Evolutionary conservation across 2,329 filamentous ascomycete genomes (phyloP).

Genomic region (Colletotrichum horii): DNA sequence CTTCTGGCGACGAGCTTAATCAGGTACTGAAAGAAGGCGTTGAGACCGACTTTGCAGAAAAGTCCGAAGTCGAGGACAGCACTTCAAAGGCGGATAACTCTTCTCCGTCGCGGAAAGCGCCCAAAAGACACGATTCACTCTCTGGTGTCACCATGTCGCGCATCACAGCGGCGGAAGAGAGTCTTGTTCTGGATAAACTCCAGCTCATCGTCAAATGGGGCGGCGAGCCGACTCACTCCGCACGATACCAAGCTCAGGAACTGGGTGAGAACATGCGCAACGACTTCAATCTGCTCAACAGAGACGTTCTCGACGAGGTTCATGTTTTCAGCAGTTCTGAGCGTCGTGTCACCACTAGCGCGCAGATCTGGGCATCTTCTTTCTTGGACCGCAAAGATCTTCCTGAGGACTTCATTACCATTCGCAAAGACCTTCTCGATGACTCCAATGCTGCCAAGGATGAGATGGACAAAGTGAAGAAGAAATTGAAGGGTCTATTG

Average conservation of each 20-base stretch:
- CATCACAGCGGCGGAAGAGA: conserved; percentile 91
- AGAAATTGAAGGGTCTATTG: conserved; percentile 93
- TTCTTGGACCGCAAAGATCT: conserved; percentile 90
- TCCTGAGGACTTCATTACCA: conserved; percentile 82
- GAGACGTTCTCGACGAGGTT: conserved; percentile 89
- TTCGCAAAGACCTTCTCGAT: conserved; percentile 93
- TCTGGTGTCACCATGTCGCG: conserved; percentile 92
- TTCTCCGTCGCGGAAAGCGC: conserved; percentile 42
- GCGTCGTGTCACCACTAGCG: conserved; percentile 90
- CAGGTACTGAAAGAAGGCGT: conserved; percentile 35
- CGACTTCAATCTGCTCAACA: conserved; percentile 90
- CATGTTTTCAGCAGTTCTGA: conserved; percentile 96
- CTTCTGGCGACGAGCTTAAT: conserved; percentile 34
- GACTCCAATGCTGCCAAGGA: conserved; percentile 99
- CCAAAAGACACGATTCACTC: conserved; percentile 80
- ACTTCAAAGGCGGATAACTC: conserved; percentile 14
- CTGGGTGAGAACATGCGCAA: conserved; percentile 95
- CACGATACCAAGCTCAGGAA: conserved; percentile 93
- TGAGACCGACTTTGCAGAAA: conserved; percentile 27
- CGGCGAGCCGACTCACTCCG: conserved; percentile 96
- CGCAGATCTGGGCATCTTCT: conserved; percentile 91
- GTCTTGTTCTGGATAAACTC: conserved; percentile 91
- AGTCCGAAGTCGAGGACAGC: conserved; percentile 3
- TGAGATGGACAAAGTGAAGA: conserved; percentile 99
- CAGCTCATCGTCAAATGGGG: conserved; percentile 99